phyloP scores from a whole-genome alignment of 306 rosid species.

The Herpetospermum pedunculosum region DNA sequence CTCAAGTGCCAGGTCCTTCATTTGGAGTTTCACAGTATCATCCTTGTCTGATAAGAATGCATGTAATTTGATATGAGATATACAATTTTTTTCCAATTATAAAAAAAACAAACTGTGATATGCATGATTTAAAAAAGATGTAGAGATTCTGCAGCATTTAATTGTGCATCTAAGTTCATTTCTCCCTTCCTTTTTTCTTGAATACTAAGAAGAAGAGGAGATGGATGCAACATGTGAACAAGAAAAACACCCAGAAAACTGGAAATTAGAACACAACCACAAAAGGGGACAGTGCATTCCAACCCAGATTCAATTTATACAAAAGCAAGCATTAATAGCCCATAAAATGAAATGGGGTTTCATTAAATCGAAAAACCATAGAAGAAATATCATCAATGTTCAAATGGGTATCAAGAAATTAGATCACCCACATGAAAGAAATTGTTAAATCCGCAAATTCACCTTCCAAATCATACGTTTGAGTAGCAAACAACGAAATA shows the following conservation, averaged over 20 bases:
- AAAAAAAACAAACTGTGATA: neutral
- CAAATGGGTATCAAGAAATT: slow-evolving; percentile 9
- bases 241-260: neutral
- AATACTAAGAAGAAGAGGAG: neutral
- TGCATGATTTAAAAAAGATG: neutral
- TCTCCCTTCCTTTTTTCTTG: neutral
- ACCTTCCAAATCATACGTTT: neutral
- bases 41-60: slow-evolving; percentile 32
- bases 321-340: neutral
- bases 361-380: neutral
- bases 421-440: neutral
- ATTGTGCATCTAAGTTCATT: neutral
- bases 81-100: neutral
- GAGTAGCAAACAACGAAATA: neutral
- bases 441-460: neutral
- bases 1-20: slow-evolving; percentile 57
- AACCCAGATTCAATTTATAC: neutral
- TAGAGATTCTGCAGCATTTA: neutral
- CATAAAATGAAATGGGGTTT: neutral
- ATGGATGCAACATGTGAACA: neutral
- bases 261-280: neutral
- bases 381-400: neutral
- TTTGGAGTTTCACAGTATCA: slow-evolving; percentile 46
- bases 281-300: neutral
- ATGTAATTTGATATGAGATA: neutral